Conservation (phyloP, 495 filamentous ascomycete species). For the Podospora tetraspora region DNA sequence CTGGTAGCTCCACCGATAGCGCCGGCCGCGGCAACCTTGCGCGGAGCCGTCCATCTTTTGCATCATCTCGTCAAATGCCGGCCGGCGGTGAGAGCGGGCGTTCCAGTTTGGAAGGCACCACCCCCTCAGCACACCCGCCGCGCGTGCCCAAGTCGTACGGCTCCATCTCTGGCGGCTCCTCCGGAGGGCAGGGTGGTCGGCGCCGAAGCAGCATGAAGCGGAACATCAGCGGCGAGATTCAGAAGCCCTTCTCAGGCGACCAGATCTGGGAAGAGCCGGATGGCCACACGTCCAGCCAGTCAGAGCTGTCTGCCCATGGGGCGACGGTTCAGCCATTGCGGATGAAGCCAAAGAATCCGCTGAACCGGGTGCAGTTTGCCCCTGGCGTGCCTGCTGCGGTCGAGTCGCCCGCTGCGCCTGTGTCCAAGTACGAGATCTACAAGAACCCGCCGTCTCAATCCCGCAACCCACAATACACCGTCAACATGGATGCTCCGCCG, state of each 20-base stretch:
- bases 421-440: conserved; percentile 67
- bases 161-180: conserved; percentile 19
- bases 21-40: conserved; percentile 24
- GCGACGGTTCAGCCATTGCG: conserved; percentile 29
- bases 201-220: conserved; percentile 48
- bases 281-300: conserved; percentile 25
- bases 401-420: conserved; percentile 28
- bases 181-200: conserved; percentile 24
- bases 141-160: conserved; percentile 28
- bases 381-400: conserved; percentile 24
- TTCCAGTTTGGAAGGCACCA: conserved; percentile 30
- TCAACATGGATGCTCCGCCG: conserved; percentile 46
- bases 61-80: conserved; percentile 22
- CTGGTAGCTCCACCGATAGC: conserved; percentile 46
- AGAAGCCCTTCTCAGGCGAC: conserved; percentile 61
- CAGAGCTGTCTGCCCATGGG: conserved; percentile 11
- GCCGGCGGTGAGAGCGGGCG: conserved; percentile 24
- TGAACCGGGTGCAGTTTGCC: conserved; percentile 51
- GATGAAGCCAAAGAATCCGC: conserved; percentile 54
- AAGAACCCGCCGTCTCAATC: conserved; percentile 73
- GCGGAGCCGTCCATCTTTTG: conserved; percentile 27
- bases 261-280: conserved; percentile 87
- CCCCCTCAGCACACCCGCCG: conserved; percentile 18
- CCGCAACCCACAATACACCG: conserved; percentile 65
- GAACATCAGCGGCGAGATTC: conserved; percentile 53